These are phyloP conservation scores for Lepidopterella palustris DNA, from an alignment of 495 filamentous ascomycete genomes.

Conservation along the genomic window DNA sequence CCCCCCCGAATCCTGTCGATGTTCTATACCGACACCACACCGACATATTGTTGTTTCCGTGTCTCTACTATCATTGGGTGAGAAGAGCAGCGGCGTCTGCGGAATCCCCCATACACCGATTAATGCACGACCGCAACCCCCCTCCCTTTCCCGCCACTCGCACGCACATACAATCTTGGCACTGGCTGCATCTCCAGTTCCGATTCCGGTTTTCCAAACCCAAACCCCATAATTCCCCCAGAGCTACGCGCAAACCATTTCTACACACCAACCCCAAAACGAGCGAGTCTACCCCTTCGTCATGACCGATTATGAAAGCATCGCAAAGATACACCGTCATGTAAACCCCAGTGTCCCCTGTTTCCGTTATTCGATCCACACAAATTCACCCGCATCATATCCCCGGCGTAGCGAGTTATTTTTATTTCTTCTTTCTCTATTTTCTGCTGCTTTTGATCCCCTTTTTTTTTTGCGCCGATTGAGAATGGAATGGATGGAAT, in stretches of 20 bases:
- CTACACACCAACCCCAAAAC: conserved; percentile 1
- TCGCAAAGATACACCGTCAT: conserved; percentile 56
- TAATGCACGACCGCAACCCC: conserved; percentile 9
- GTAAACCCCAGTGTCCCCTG: conserved; percentile 39
- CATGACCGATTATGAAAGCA: conserved; percentile 32
- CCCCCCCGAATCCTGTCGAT: not conserved
- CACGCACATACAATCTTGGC: conserved; percentile 2
- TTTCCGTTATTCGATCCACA: conserved; percentile 9
- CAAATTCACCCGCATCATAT: conserved; percentile 24
- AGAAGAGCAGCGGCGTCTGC: not conserved
- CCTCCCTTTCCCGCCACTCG: not conserved
- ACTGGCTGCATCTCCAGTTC: no score
- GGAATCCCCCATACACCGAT: conserved; percentile 8
- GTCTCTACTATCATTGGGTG: not conserved
- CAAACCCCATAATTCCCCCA: conserved; percentile 9
- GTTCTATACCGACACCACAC: no score
- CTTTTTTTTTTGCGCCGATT: not conserved
- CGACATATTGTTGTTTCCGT: not conserved
- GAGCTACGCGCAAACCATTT: not conserved
- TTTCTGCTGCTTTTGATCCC: not conserved
- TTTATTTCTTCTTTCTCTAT: conserved; percentile 6
- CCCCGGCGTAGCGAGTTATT: conserved; percentile 25
- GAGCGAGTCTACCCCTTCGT: conserved; percentile 26
- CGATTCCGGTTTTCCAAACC: no score
- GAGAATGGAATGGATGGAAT: not conserved